Evolutionary conservation across 2,329 filamentous ascomycete species (phyloP).

Genomic region (Stagonosporopsis rhizophila): DNA sequence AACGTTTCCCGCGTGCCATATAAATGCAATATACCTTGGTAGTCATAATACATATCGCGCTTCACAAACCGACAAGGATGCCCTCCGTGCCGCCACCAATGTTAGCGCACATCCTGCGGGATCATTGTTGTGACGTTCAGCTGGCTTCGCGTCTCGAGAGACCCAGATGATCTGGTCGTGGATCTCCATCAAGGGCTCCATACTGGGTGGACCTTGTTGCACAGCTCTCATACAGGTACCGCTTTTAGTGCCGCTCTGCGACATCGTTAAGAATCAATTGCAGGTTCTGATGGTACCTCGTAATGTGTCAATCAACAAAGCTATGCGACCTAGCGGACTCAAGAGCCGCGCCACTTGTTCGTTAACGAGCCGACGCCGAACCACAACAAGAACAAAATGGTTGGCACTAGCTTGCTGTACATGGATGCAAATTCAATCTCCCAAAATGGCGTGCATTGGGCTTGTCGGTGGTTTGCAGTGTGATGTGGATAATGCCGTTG

Average conservation of each 20-base stretch:
- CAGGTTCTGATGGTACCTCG: no score
- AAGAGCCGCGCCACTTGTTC: constrained; percentile 10
- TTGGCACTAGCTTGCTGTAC: neutral
- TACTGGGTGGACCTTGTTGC: neutral
- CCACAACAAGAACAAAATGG: constrained; percentile 3
- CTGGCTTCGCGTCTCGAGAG: constrained; percentile 14
- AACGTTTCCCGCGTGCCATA: neutral
- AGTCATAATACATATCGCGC: neutral
- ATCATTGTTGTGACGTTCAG: constrained; percentile 11
- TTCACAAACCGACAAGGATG: constrained; percentile 9
- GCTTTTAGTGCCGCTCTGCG: neutral
- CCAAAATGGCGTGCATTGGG: neutral
- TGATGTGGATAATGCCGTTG: constrained; percentile 9
- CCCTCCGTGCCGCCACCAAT: constrained; percentile 13
- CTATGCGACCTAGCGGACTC: neutral
- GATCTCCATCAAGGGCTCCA: neutral
- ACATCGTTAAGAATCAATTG: neutral
- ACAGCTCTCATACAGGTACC: no score
- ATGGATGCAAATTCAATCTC: constrained; percentile 5
- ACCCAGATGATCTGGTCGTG: neutral
- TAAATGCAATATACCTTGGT: neutral
- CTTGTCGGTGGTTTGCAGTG: constrained; percentile 8
- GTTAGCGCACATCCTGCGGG: constrained; percentile 15
- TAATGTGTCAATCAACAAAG: no score
- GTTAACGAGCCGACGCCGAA: constrained; percentile 6